Evolutionary conservation across 345 rosid species (phyloP).

Genomic region (Arabidopsis suecica): DNA sequence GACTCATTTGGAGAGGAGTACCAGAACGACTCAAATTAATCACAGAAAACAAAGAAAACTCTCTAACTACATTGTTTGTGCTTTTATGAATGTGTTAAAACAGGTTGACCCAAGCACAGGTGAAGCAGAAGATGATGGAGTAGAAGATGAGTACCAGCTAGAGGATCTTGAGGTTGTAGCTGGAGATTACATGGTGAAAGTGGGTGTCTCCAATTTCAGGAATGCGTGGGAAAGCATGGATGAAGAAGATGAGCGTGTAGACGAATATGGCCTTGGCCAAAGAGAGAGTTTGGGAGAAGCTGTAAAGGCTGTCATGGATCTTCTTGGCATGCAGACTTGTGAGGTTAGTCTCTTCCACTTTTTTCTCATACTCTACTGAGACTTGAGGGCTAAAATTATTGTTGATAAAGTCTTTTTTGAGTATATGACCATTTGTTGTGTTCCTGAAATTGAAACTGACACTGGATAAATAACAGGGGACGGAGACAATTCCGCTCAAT

Average conservation of each 20-base stretch:
- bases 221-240: slow-evolving; percentile 96
- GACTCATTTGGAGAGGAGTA: background rate
- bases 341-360: slow-evolving; percentile 60
- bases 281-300: slow-evolving; percentile 92
- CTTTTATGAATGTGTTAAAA: slow-evolving; percentile 17
- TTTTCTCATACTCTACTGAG: background rate
- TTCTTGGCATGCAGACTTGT: slow-evolving; percentile 99
- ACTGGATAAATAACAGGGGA: slow-evolving; percentile 58
- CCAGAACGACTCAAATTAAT: slow-evolving; percentile 2
- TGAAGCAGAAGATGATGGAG: slow-evolving; percentile 94
- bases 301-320: slow-evolving; percentile 79
- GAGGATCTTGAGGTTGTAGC: slow-evolving; percentile 97
- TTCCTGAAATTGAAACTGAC: slow-evolving; percentile 30
- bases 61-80: slow-evolving; percentile 2
- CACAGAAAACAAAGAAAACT: background rate
- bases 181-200: slow-evolving; percentile 88
- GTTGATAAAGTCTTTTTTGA: background rate
- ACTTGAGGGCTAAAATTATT: background rate
- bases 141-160: slow-evolving; percentile 96
- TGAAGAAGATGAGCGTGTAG: slow-evolving; percentile 78
- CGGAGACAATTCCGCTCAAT: slow-evolving; percentile 79
- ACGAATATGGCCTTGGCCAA: slow-evolving; percentile 96
- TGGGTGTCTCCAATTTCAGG: slow-evolving; percentile 90
- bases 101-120: slow-evolving; percentile 94
- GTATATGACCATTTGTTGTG: slow-evolving; percentile 11